These are phyloP conservation scores for Aspergillus sp. DNA, from an alignment of 2,329 filamentous ascomycete species.

Conservation along the genomic window DNA sequence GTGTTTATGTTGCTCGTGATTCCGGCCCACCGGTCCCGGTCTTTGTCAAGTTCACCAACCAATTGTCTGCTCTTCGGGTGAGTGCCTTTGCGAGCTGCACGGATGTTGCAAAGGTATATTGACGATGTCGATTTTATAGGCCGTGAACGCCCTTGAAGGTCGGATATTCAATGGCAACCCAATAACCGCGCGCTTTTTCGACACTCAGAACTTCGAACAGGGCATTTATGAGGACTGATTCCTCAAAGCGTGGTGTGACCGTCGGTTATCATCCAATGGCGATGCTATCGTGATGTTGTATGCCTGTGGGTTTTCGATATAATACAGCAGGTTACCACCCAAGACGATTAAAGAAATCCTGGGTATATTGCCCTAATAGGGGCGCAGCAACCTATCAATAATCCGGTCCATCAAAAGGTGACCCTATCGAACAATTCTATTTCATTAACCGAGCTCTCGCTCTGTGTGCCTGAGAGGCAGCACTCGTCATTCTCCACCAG, in stretches of 20 bases:
- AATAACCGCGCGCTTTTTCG: slow-evolving; percentile 80
- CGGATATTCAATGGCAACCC: slow-evolving; percentile 84
- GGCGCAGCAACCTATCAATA: background rate
- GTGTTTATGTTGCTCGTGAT: slow-evolving; percentile 70
- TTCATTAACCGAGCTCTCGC: slow-evolving; percentile 2
- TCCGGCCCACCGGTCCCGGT: slow-evolving; percentile 61
- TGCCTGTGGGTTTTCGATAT: background rate
- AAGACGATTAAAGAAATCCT: background rate
- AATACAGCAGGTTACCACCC: background rate
- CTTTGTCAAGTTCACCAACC: slow-evolving; percentile 89
- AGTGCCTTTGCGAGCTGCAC: slow-evolving; percentile 37
- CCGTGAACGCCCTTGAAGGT: slow-evolving; percentile 85
- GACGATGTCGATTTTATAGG: slow-evolving; percentile 50
- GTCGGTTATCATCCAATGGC: background rate
- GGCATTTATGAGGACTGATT: slow-evolving; percentile 52
- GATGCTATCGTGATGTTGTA: background rate
- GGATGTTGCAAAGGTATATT: background rate
- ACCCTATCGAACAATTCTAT: slow-evolving; percentile 16
- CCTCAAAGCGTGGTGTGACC: background rate
- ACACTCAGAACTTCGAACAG: slow-evolving; percentile 76
- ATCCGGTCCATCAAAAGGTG: slow-evolving; percentile 14
- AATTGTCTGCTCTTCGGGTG: slow-evolving; percentile 79
- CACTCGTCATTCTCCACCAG: slow-evolving; percentile 1
- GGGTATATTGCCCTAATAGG: background rate
- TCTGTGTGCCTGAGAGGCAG: slow-evolving; percentile 2